A percentile compares a stretch with the other conserved stretches of the same genome.
These are phyloP conservation scores for Moesziomyces sp. DNA, from an alignment of 1,284 basidiomycete species.

Conservation along the genomic window DNA sequence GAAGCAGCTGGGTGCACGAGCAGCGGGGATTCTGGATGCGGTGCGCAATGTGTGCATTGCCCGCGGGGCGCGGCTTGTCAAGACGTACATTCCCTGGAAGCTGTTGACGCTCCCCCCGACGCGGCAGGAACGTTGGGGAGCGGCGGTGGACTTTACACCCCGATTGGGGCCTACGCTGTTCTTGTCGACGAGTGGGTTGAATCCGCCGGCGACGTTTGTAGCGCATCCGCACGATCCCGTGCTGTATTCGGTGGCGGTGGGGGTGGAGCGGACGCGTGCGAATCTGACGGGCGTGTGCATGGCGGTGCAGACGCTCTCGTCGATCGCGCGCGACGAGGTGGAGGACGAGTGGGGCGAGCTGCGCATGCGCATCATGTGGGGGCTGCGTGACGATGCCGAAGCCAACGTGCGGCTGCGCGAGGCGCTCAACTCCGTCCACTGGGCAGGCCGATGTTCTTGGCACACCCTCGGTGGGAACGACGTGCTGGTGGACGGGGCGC, in stretches of 20 bases:
- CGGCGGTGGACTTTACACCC: conserved; percentile 29
- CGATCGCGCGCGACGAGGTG: conserved; percentile 59
- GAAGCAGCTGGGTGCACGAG: conserved; percentile 27
- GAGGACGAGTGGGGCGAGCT: conserved; percentile 54
- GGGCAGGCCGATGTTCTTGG: conserved; percentile 88
- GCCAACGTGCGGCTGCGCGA: conserved; percentile 33
- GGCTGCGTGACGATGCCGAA: conserved; percentile 41
- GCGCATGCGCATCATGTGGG: conserved; percentile 57
- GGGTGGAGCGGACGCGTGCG: conserved; percentile 52
- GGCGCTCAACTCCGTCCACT: conserved; percentile 68
- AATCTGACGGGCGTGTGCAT: conserved; percentile 54
- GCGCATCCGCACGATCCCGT: conserved; percentile 49
- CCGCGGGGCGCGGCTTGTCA: conserved; percentile 42
- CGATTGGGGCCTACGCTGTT: conserved; percentile 37
- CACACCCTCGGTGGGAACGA: conserved; percentile 59
- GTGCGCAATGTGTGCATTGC: conserved; percentile 41
- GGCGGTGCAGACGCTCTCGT: conserved; percentile 62
- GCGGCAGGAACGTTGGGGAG: conserved; percentile 24
- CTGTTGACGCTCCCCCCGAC: conserved; percentile 36
- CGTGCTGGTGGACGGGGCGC: conserved; percentile 87
- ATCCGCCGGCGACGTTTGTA: conserved; percentile 46
- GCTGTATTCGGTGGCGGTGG: conserved; percentile 22
- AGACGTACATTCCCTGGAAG: conserved; percentile 48
- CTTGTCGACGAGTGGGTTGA: conserved; percentile 39
- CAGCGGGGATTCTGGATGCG: conserved; percentile 50